Conservation (phyloP, 305 asterid genomes). For the Euphrasia arctica region DNA sequence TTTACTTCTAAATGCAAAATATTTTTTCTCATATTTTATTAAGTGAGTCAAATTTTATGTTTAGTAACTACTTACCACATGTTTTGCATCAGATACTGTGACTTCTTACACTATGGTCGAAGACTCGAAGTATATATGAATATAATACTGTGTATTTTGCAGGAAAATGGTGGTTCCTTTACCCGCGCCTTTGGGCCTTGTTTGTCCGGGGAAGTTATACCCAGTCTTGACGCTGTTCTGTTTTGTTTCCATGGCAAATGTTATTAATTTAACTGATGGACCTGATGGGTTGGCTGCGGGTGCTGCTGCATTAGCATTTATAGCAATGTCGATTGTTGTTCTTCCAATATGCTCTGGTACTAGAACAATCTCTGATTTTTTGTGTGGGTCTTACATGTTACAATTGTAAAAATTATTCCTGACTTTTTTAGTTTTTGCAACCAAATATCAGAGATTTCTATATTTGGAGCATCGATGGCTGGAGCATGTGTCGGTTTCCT, state of each 20-base stretch:
- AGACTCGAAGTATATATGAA: neutral
- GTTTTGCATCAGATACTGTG: neutral
- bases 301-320: conserved; percentile 76
- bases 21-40: conserved; percentile 8
- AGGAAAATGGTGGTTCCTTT: conserved; percentile 90
- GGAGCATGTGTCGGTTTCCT: conserved; percentile 97
- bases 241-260: conserved; percentile 79
- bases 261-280: conserved; percentile 68
- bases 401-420: conserved; percentile 20
- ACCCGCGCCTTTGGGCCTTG: conserved; percentile 78
- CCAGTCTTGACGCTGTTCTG: conserved; percentile 58
- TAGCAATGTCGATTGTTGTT: conserved; percentile 88
- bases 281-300: conserved; percentile 97
- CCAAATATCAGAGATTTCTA: conserved; percentile 61
- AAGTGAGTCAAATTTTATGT: conserved; percentile 4
- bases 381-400: neutral
- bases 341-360: conserved; percentile 91
- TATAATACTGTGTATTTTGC: conserved; percentile 24
- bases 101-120: neutral
- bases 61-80: neutral
- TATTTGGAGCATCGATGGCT: conserved; percentile 97
- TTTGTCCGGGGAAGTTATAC: conserved; percentile 58
- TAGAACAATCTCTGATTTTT: conserved; percentile 15
- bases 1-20: too few relatives aligned
- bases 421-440: conserved; percentile 24